Conservation (phyloP, 345 rosid genomes). For the Ceriops decandra region DNA sequence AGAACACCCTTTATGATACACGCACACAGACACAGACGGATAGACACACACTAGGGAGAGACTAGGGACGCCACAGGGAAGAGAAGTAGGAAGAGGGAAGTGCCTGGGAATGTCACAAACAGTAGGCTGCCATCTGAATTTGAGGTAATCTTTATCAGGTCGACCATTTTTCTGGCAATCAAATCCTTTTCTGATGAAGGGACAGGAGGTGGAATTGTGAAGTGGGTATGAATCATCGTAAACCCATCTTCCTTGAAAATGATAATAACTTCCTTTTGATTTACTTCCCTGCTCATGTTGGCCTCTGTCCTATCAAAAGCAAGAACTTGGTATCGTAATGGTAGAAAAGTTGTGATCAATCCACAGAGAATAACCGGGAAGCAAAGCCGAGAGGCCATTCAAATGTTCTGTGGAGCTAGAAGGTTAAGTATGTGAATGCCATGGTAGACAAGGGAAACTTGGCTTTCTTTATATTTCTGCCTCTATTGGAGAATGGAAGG, state of each 20-base stretch:
- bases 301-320: background rate
- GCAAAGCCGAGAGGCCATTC: background rate
- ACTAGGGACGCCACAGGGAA: background rate
- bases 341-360: background rate
- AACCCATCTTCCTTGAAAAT: constrained; percentile 47
- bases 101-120: constrained; percentile 47
- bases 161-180: constrained; percentile 45
- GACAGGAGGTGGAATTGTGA: constrained; percentile 32
- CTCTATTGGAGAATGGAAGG: too few species aligned
- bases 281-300: background rate
- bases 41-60: background rate
- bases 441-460: too few species aligned
- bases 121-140: constrained; percentile 47
- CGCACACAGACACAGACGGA: background rate
- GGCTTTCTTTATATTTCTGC: too few species aligned
- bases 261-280: constrained; percentile 23
- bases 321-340: background rate
- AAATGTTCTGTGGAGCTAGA: background rate
- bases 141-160: constrained; percentile 41
- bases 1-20: background rate
- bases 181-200: too few species aligned
- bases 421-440: too few species aligned
- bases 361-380: background rate
- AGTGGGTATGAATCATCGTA: constrained; percentile 31
- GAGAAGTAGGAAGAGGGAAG: background rate